Conservation (phyloP, 768 basidiomycete species). For the Termitomyces sp. region DNA sequence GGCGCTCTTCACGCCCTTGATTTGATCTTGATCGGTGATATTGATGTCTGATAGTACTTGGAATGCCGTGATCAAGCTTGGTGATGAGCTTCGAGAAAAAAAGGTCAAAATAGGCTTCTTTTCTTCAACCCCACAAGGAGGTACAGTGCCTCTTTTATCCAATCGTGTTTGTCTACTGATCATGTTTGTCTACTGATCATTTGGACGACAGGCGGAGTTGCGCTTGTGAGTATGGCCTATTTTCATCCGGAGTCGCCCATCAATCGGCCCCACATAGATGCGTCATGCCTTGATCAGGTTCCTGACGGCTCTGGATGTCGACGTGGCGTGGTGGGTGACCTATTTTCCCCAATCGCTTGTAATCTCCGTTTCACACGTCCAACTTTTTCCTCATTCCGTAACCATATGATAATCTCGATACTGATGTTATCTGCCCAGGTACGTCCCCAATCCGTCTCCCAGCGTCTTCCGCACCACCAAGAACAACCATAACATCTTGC, state of each 20-base stretch:
- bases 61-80: conserved; percentile 77
- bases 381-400: not conserved
- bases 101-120: conserved; percentile 91
- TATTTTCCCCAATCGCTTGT: too few relatives aligned
- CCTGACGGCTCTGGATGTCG: conserved; percentile 72
- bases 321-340: conserved; percentile 68
- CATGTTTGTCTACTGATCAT: conserved; percentile 10
- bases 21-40: conserved; percentile 3
- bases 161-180: conserved; percentile 3
- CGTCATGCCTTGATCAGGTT: conserved; percentile 91
- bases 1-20: not conserved
- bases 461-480: conserved; percentile 90
- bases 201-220: conserved; percentile 70
- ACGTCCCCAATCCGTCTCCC: conserved; percentile 85
- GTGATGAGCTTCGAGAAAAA: conserved; percentile 79
- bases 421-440: conserved; percentile 37
- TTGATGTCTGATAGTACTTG: conserved; percentile 45
- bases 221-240: conserved; percentile 56
- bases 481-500: conserved; percentile 94
- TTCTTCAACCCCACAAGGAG: conserved; percentile 92
- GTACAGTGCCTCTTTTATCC: conserved; percentile 31
- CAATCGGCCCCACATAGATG: conserved; percentile 49
- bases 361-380: not conserved
- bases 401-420: not conserved
- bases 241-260: conserved; percentile 6